Evolutionary conservation across 2,329 filamentous ascomycete genomes (phyloP).

Genomic region (Exophiala bonariae): DNA sequence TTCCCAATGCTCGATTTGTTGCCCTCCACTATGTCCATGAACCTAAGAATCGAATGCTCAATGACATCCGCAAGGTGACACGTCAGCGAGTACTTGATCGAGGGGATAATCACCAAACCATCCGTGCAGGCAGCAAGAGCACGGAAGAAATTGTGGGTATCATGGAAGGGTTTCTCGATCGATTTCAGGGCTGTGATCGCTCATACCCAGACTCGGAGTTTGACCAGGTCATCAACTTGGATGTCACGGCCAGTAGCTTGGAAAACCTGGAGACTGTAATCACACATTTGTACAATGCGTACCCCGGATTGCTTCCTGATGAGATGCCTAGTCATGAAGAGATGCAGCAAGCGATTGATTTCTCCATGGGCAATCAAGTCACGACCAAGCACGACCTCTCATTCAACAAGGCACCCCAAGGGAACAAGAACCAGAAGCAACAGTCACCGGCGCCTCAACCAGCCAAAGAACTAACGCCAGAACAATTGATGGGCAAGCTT

Average conservation of each 20-base stretch:
- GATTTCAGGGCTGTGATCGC: conserved; percentile 77
- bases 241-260: conserved; percentile 74
- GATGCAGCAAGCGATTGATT: conserved; percentile 76
- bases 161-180: conserved; percentile 89
- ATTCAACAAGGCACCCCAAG: conserved; percentile 52
- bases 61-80: conserved; percentile 72
- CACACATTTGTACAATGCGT: conserved; percentile 68
- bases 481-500: conserved; percentile 42
- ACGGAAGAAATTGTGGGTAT: conserved; percentile 76
- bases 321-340: conserved; percentile 69
- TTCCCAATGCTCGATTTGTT: conserved; percentile 69
- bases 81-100: conserved; percentile 76
- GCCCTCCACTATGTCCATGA: conserved; percentile 88
- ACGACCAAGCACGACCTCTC: conserved; percentile 74
- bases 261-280: conserved; percentile 82
- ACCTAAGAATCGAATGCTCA: conserved; percentile 58
- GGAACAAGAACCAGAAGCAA: conserved; percentile 35
- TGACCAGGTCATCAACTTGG: conserved; percentile 79
- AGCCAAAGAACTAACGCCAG: conserved; percentile 23
- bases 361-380: conserved; percentile 70
- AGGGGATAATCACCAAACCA: conserved; percentile 97
- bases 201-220: conserved; percentile 76
- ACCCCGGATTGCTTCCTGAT: conserved; percentile 70
- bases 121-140: conserved; percentile 76
- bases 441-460: conserved; percentile 22